Base-by-base conservation (phyloP, 129 eudicot species). In the Flaveria sonorensis region DNA sequence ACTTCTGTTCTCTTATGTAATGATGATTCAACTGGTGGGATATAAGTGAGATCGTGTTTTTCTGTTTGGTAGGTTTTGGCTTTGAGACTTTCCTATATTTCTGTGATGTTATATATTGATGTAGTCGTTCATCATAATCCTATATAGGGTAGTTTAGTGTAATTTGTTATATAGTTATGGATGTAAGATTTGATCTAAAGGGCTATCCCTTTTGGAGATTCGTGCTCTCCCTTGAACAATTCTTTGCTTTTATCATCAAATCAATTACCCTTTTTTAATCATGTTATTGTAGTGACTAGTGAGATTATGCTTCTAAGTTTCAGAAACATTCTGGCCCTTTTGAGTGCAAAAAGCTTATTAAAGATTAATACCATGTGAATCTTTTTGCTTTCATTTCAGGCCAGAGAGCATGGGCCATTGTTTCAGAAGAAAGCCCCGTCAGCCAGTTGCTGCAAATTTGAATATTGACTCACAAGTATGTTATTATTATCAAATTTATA, bases 391-490 rank as follows among this genome's bases (percentile, higher is more conserved):
- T 70, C 36, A 47, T 81, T 78, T 61, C 87, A 83, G 92, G 83
- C 46, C 50, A 90, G 89, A 92, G 71, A 91, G 57, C 81, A 83
- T 79, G 67, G 96, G 96, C 52, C 88, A 84, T 74, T 94, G 99
- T 43, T 94, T 94, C 75, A 84, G 89, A 76, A 85, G 93, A 79
- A 83, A 91, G 63, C 88, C 90, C 1, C 96, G 89, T 45, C 93
- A 86, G 71, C 84, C 89, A 6, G 81, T 85, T 57, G 88, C 94
- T 74, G 88, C 88, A 14, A 81, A 87, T 85, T 78, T 86, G 86
- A 87, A 92, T 80, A 70, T 88, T 47, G 97, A 92, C 79, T 89
- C 99, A 42, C 67, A 82, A 93, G 99, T 95, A 79, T 53, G 60
- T 12, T 40, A 75, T 6, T 51, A 21, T 42, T 60, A 28, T 36